Percentiles rank a stretch among this genome's conserved stretches.
Evolutionary conservation across 768 basidiomycete species (phyloP).

Genomic region (Naganishia randhawae): DNA sequence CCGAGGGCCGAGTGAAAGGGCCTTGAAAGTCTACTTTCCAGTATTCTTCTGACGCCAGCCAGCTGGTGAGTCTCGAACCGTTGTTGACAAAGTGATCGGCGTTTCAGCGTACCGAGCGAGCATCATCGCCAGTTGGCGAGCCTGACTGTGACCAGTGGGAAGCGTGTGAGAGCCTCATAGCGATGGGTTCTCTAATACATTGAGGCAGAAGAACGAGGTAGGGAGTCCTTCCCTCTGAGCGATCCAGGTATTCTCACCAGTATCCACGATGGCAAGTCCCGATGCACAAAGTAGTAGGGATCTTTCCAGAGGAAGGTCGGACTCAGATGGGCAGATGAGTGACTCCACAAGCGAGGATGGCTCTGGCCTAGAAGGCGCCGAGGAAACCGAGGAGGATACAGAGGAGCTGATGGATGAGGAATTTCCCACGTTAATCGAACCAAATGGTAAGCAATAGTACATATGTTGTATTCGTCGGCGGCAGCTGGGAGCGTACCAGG

Average conservation of each 20-base stretch:
- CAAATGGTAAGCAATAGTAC: constrained; percentile 19
- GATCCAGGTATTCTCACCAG: background rate
- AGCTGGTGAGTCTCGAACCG: no score
- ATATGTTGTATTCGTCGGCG: background rate
- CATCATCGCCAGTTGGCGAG: no score
- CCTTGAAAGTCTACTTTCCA: no score
- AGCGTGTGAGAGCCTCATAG: background rate
- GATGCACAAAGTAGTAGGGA: background rate
- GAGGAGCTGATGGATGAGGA: constrained; percentile 26
- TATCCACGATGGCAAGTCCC: background rate
- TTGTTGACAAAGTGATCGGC: constrained; percentile 15
- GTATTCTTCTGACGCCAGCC: no score
- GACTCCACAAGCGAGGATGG: background rate
- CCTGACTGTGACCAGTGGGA: no score
- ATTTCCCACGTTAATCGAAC: constrained; percentile 26
- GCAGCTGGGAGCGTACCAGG: background rate
- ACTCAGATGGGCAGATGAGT: background rate
- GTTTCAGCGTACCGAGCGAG: constrained; percentile 1
- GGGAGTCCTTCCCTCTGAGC: no score
- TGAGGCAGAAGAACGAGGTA: no score
- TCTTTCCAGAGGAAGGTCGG: background rate
- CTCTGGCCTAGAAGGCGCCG: background rate
- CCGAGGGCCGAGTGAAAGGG: no score
- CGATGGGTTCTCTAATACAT: no score
- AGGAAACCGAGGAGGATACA: background rate